phyloP scores from a whole-genome alignment of 1,139 yeast genomes.

The Protomyces lactucae-debilis region DNA sequence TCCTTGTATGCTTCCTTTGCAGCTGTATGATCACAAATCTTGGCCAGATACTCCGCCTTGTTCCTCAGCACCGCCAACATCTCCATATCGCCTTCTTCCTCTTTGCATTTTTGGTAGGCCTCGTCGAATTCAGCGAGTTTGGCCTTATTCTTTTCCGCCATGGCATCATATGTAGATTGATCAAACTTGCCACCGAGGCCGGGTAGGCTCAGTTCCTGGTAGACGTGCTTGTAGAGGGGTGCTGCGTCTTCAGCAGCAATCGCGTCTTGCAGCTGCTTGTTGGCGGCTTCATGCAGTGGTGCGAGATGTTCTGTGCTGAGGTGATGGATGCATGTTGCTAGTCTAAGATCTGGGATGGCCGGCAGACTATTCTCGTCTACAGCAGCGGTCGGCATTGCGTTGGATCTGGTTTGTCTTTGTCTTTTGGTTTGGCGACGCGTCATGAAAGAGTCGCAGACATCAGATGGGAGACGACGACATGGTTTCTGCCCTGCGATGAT shows the following conservation, averaged over 20 bases:
- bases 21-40: conserved; percentile 66
- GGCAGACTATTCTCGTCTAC: conserved; percentile 24
- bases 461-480: too few relatives aligned
- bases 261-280: conserved; percentile 48
- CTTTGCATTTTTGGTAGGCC: conserved; percentile 67
- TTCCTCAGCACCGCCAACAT: conserved; percentile 68
- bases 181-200: conserved; percentile 49
- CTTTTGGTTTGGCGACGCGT: neutral
- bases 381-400: neutral
- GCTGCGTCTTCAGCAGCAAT: conserved; percentile 65
- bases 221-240: conserved; percentile 74
- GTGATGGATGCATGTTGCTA: conserved; percentile 72
- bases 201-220: conserved; percentile 44
- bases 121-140: conserved; percentile 56
- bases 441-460: neutral
- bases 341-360: conserved; percentile 60
- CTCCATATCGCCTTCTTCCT: conserved; percentile 84
- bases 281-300: conserved; percentile 44
- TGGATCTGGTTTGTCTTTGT: neutral
- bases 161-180: conserved; percentile 49
- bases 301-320: conserved; percentile 46
- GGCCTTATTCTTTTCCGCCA: conserved; percentile 53
- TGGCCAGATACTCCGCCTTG: conserved; percentile 83
- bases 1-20: conserved; percentile 69
- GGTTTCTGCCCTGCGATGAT: too few relatives aligned